Conservation (phyloP, 805 yeast species). For the Candida boidinii region DNA sequence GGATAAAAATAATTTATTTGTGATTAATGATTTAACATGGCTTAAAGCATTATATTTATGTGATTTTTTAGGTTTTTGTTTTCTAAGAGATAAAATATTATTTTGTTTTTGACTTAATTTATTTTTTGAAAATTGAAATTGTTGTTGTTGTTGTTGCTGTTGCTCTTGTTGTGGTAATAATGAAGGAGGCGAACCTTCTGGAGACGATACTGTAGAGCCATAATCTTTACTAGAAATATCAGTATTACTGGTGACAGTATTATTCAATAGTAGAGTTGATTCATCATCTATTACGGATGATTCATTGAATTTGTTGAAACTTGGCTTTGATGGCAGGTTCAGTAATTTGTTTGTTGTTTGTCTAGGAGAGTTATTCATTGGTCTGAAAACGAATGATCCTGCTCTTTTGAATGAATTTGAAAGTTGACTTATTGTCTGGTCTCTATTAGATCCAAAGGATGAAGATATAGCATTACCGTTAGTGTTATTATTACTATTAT, state of each 20-base stretch:
- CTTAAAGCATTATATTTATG: slow-evolving; percentile 10
- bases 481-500: background rate
- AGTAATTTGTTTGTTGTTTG: background rate
- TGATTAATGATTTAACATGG: slow-evolving; percentile 19
- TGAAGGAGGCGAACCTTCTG: background rate
- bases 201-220: background rate
- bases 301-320: too few relatives aligned
- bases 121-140: background rate
- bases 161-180: background rate
- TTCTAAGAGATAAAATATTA: slow-evolving; percentile 3
- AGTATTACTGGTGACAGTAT: background rate
- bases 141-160: background rate
- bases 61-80: slow-evolving; percentile 3
- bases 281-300: slow-evolving; percentile 11
- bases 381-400: slow-evolving; percentile 1
- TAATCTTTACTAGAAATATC: too few relatives aligned
- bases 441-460: slow-evolving; percentile 11
- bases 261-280: slow-evolving; percentile 3
- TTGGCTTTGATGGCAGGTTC: background rate
- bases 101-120: too few relatives aligned
- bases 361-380: slow-evolving; percentile 18
- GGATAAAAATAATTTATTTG: slow-evolving; percentile 32
- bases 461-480: background rate
- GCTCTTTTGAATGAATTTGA: slow-evolving; percentile 9
- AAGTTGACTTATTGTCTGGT: slow-evolving; percentile 10